Evolutionary conservation across 805 yeast genomes (phyloP).

Genomic region (Blastobotrys peoriensis): DNA sequence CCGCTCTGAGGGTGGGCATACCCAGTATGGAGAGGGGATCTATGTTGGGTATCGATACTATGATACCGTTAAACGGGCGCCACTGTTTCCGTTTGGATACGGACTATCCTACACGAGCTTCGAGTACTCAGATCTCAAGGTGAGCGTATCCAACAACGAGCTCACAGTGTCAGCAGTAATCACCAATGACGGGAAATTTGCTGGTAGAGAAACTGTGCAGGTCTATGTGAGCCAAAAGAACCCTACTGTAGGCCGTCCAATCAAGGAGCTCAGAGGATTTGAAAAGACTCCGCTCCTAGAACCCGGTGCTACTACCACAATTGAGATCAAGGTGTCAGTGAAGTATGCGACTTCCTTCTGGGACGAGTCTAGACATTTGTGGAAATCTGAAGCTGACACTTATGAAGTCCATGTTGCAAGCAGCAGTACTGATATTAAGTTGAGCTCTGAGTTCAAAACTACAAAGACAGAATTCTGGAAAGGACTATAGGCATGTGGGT

Average conservation of each 20-base stretch:
- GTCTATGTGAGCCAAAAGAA: conserved; percentile 38
- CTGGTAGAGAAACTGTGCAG: conserved; percentile 53
- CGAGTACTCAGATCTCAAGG: conserved; percentile 35
- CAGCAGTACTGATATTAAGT: conserved; percentile 13
- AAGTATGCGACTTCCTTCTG: conserved; percentile 52
- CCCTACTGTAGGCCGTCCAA: conserved; percentile 43
- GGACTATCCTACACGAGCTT: conserved; percentile 58
- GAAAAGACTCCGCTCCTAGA: conserved; percentile 43
- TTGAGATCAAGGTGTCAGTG: conserved; percentile 35
- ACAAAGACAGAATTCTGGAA: conserved; percentile 22
- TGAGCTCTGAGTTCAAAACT: conserved; percentile 14
- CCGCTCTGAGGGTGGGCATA: conserved; percentile 46
- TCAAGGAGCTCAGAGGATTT: conserved; percentile 56
- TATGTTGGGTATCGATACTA: conserved; percentile 58
- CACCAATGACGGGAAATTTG: conserved; percentile 42
- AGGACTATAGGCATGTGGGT: conserved; percentile 22
- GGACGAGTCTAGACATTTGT: conserved; percentile 42
- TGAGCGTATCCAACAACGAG: conserved; percentile 13
- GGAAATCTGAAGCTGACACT: conserved; percentile 48
- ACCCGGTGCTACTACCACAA: conserved; percentile 40
- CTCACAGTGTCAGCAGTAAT: conserved; percentile 35
- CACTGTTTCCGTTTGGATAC: conserved; percentile 55
- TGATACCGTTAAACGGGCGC: conserved; percentile 44
- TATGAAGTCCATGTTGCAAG: conserved; percentile 35
- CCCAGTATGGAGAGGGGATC: conserved; percentile 58